Evolutionary conservation across 1,284 basidiomycete genomes (phyloP).

Genomic region (Vanrija sp.): DNA sequence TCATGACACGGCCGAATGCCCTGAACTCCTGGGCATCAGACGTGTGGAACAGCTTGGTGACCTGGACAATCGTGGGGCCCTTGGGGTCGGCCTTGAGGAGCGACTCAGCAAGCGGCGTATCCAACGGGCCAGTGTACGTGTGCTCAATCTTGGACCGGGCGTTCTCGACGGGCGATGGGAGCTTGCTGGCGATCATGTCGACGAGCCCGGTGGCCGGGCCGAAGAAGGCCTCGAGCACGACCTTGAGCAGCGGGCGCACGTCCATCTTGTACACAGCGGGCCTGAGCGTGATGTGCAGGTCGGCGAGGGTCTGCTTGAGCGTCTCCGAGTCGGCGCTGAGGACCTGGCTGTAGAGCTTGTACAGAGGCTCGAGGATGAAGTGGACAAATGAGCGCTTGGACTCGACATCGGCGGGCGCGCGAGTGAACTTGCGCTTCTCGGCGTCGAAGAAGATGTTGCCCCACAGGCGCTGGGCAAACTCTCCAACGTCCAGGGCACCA

Average conservation of each 20-base stretch:
- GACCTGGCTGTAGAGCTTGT: conserved; percentile 93
- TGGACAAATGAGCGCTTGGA: conserved; percentile 85
- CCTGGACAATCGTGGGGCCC: conserved; percentile 86
- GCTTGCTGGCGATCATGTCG: conserved; percentile 83
- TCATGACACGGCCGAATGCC: conserved; percentile 90
- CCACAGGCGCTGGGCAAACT: conserved; percentile 83
- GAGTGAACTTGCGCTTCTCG: conserved; percentile 78
- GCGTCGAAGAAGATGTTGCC: conserved; percentile 94
- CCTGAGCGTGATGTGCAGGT: conserved; percentile 81
- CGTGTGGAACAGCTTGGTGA: conserved; percentile 92
- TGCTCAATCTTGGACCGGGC: conserved; percentile 71
- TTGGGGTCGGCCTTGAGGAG: conserved; percentile 80
- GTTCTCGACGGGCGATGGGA: conserved; percentile 75
- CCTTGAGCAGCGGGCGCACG: conserved; percentile 87
- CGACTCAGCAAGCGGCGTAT: conserved; percentile 66
- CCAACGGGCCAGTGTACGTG: conserved; percentile 81
- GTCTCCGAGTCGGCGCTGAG: conserved; percentile 84
- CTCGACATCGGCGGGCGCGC: conserved; percentile 77
- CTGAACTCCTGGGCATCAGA: conserved; percentile 93
- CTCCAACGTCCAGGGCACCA: conserved; percentile 53
- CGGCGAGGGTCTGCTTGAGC: conserved; percentile 72
- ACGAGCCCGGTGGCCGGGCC: conserved; percentile 82
- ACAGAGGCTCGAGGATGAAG: conserved; percentile 93
- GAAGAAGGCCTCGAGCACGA: conserved; percentile 92
- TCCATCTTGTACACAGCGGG: conserved; percentile 98